Base-by-base conservation (phyloP, 1,139 yeast species). In the Yamadazyma atmosphaerica region DNA sequence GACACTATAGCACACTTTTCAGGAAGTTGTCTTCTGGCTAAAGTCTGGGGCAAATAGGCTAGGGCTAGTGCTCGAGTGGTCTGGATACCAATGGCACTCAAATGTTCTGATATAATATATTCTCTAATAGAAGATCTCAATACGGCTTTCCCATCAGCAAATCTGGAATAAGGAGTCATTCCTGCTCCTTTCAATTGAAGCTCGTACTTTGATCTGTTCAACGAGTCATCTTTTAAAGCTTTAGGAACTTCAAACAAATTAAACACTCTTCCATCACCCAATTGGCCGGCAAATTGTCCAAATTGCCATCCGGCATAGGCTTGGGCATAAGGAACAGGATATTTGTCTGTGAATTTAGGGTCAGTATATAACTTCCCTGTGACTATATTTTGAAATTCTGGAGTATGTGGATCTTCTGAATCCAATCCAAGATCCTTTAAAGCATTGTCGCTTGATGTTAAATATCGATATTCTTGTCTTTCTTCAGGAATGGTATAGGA, bases 301-400 rank as follows among this genome's bases (percentile, higher is more conserved):
- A 92, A 92, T 56, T 92, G 98, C 74, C 86, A 88, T 1, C 98
- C 98, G 1, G 98, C 96, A 59, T 92, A 92, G 0, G 94, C 87
- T 58, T 85, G 90, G 6, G 96, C 79, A 62, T 86, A 90, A 0
- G 98, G 98, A 51, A 79, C 79, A 0, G 86, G 76, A n/a, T 63
- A 66, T 1, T 61, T 61, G 5, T 30, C 16, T 24, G 60, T 51
- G 22, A 76, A 60, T 10, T 52, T 47, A 26, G 58, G 52, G 18
- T 58, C 52, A 6, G 41, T 38, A 41, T 68, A 66, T 25, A 61
- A 55, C 42, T 81, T 71, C 2, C 98, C 97, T 42, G 83, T 69
- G 5, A 86, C 79, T 5, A 86, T 63, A 31, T 73, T 63, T 41
- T 70, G 74, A 47, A 77, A 82, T n/a, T 67, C 67, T 0, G 66